Evolutionary conservation across 164 flowering plant species (phyloP), one percentile per base, ranked within the genome.

Genomic region (Stephania cephalantha): DNA sequence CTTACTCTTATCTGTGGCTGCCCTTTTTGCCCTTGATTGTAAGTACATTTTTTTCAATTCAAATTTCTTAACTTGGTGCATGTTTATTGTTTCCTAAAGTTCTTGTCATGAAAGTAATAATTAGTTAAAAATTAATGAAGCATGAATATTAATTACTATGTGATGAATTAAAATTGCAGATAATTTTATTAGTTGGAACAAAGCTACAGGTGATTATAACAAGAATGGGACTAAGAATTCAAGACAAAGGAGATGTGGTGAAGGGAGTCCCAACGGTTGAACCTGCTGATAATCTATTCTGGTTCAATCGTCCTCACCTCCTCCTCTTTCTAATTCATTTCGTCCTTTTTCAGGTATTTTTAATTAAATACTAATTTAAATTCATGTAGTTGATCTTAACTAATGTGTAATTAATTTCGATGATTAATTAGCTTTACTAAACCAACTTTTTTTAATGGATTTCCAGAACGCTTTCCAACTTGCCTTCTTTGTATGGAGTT

Each of bases 181-280:
- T 94, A 13, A 85, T 89, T 29, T 79, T 94, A n/a, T 30, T 91
- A 73, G 93, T 92, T 65, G 98, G 98, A 70, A 90, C 95, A 0
- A 94, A 94, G 85, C 86, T 94, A 15, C 98, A 92, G 48, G 94
- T 90, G 75, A 87, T 94, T 11, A 89, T 94, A 77, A 89, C 97
- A 6, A 87, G 89, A 66, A 90, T 94, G 97, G 98, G 87, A 7
- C 72, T 90, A 2, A 76, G 85, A 73, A 91, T 94, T 72, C 92
- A 87, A 80, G 93, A 90, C n/a, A 84, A 89, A 63, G 93, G 91
- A n/a, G 90, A 87, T 52, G 90, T 94, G 3, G 90, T 91, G 48
- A 86, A 86, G 70, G 98, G 98, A 0, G 83, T 80, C 0, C 96
- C 90, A 0, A 84, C 87, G 7, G 98, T 94, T 71, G 77, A 91